phyloP scores from a whole-genome alignment of 768 basidiomycete genomes.

The Gautieria morchelliformis region DNA sequence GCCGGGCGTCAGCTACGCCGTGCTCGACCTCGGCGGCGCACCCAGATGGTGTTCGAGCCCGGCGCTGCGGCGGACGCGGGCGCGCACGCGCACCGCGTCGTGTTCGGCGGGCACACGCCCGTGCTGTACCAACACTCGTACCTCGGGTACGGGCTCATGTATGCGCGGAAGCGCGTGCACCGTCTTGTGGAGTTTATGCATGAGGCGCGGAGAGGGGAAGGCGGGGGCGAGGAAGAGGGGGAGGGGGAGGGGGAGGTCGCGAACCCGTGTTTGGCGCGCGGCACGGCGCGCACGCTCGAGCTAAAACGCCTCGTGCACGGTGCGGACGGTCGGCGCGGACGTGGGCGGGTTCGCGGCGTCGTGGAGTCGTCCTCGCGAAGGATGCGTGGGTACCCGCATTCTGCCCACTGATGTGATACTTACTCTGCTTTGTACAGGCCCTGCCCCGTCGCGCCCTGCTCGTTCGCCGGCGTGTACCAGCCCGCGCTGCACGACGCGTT shows the following conservation, averaged over 20 bases:
- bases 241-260: slow-evolving; percentile 34
- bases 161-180: slow-evolving; percentile 75
- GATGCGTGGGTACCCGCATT: slow-evolving; percentile 88
- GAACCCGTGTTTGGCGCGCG: slow-evolving; percentile 77
- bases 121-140: slow-evolving; percentile 96
- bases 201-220: too few species aligned
- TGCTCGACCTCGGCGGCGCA: slow-evolving; percentile 92
- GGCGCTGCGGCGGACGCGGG: slow-evolving; percentile 49
- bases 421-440: slow-evolving; percentile 45
- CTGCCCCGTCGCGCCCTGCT: slow-evolving; percentile 88
- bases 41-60: slow-evolving; percentile 96
- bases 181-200: slow-evolving; percentile 84
- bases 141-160: slow-evolving; percentile 92
- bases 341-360: slow-evolving; percentile 78
- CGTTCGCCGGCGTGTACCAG: slow-evolving; percentile 97
- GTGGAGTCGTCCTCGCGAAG: slow-evolving; percentile 90
- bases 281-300: too few species aligned
- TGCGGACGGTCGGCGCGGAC: slow-evolving; percentile 80
- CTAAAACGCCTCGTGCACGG: slow-evolving; percentile 43
- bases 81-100: slow-evolving; percentile 84
- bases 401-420: too few species aligned
- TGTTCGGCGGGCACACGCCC: slow-evolving; percentile 60
- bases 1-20: slow-evolving; percentile 59
- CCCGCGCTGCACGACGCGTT: slow-evolving; percentile 86
- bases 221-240: too few species aligned